Percentiles rank a stretch among this genome's conserved stretches.
Conservation (phyloP, 176 grass and related monocot genomes). For the Eragrostis nindensis region DNA sequence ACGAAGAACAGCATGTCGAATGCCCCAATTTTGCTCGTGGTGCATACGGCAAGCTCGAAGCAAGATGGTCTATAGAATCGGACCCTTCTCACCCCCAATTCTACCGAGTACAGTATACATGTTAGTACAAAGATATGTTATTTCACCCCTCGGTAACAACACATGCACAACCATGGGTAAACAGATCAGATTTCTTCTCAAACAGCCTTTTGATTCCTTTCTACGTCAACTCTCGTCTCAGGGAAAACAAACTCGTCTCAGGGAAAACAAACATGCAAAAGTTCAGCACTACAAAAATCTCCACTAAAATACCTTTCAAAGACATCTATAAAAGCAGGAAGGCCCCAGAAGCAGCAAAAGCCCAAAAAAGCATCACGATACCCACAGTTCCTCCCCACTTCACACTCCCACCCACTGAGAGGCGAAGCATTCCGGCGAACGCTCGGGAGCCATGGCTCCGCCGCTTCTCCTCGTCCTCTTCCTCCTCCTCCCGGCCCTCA, state of each 20-base stretch:
- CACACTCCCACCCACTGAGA: conserved; percentile 1
- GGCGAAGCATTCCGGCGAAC: conserved; percentile 4
- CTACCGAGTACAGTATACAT: no score
- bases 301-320: background rate
- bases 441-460: conserved; percentile 52
- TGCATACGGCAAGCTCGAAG: background rate
- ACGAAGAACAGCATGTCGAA: background rate
- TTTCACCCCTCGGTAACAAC: background rate
- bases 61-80: background rate
- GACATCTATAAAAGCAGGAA: background rate
- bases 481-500: conserved; percentile 45
- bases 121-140: background rate
- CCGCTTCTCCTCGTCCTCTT: conserved; percentile 34
- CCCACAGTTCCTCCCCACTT: background rate
- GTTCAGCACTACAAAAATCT: background rate
- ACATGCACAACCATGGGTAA: background rate
- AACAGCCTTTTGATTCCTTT: background rate
- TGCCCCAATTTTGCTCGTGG: background rate
- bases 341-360: conserved; percentile 3
- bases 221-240: background rate
- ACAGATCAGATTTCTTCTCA: background rate
- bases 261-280: background rate
- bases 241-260: no score
- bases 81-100: background rate
- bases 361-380: conserved; percentile 21